A percentile compares a stretch with the other conserved stretches of the same genome.
phyloP scores from a whole-genome alignment of 257 asterid species.

The Fraxinus pennsylvanica region DNA sequence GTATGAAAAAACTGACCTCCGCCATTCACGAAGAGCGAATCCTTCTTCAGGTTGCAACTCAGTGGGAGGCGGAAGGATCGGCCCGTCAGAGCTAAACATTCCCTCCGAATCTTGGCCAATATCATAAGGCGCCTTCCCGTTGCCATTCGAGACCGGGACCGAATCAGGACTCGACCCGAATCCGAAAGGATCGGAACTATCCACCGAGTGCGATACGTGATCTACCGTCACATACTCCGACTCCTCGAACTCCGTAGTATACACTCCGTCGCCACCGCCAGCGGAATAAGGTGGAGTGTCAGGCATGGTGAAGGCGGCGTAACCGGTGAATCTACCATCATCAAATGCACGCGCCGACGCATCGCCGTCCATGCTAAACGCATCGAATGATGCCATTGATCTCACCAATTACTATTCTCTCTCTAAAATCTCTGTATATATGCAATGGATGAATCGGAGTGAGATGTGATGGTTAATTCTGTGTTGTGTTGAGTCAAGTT shows the following conservation, averaged over 20 bases:
- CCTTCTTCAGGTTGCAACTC: conserved; percentile 82
- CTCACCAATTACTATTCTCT: conserved; percentile 15
- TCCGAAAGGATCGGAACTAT: conserved; percentile 46
- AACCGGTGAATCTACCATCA: conserved; percentile 28
- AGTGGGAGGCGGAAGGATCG: conserved; percentile 78
- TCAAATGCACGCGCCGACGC: conserved; percentile 32
- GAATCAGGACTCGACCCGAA: conserved; percentile 36
- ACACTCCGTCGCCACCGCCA: conserved; percentile 29
- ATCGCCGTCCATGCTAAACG: conserved; percentile 45
- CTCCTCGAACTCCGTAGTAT: conserved; percentile 32
- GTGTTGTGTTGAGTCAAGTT: too few species aligned
- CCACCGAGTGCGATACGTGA: conserved; percentile 39
- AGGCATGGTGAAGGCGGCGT: conserved; percentile 27
- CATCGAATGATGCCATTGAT: conserved; percentile 42
- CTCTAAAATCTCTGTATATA: conserved; percentile 4
- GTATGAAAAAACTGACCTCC: conserved; percentile 52
- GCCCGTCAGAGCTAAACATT: conserved; percentile 77
- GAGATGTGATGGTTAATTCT: background rate
- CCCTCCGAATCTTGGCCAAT: conserved; percentile 62
- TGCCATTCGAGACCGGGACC: conserved; percentile 60
- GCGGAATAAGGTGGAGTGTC: conserved; percentile 39
- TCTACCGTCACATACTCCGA: conserved; percentile 39
- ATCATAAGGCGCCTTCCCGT: conserved; percentile 51
- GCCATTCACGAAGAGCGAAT: conserved; percentile 85
- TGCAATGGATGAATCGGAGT: background rate